Conservation (phyloP, 2,329 filamentous ascomycete species). For the Sporothrix phasma region DNA sequence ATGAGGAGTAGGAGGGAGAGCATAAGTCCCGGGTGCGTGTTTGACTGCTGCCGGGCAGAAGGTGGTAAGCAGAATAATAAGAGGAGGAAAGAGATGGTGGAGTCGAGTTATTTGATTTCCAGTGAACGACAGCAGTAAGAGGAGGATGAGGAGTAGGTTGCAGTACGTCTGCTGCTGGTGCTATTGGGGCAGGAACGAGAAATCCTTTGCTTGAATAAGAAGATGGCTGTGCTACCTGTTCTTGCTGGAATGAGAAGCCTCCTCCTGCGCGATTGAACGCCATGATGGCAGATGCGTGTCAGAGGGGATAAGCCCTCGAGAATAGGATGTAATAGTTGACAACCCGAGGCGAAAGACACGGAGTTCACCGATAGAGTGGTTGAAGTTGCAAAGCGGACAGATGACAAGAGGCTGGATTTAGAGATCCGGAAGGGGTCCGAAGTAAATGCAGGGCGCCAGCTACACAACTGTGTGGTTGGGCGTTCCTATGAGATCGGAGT, state of each 20-base stretch:
- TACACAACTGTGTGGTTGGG: neutral
- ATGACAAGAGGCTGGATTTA: neutral
- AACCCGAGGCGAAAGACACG: neutral
- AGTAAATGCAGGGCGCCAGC: neutral
- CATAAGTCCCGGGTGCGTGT: neutral
- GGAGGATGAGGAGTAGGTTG: neutral
- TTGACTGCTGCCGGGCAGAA: neutral
- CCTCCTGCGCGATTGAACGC: constrained; percentile 23
- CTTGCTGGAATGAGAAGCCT: constrained; percentile 24
- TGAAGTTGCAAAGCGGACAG: neutral
- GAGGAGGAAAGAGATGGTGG: neutral
- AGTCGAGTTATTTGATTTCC: neutral
- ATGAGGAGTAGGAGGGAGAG: neutral
- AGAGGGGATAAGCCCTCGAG: neutral
- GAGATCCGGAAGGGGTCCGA: neutral
- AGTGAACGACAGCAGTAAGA: neutral
- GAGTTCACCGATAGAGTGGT: neutral
- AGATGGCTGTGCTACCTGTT: constrained; percentile 25
- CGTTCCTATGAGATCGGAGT: neutral
- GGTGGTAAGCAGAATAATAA: neutral
- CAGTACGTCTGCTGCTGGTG: neutral
- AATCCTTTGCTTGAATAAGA: constrained; percentile 3
- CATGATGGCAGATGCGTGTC: constrained; percentile 20
- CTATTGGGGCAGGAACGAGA: neutral
- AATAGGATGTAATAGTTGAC: neutral